Conservation (phyloP, 2,329 filamentous ascomycete species). For the Tolypocladium ovalisporum region DNA sequence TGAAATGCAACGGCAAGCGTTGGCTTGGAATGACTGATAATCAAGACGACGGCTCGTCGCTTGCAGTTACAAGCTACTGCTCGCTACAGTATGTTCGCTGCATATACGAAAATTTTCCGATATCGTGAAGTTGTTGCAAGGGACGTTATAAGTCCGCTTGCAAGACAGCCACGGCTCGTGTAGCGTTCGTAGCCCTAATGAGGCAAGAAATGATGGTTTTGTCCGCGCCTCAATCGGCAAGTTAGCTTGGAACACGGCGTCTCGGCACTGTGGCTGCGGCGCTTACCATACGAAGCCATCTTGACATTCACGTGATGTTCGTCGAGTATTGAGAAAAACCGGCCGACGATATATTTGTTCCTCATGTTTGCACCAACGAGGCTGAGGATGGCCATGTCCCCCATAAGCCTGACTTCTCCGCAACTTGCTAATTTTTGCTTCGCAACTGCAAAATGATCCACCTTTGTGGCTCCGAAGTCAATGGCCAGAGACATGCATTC, state of each 20-base stretch:
- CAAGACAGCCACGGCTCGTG: constrained; percentile 87
- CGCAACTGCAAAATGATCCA: constrained; percentile 54
- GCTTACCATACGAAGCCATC: constrained; percentile 94
- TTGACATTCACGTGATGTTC: constrained; percentile 94
- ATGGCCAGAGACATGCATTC: constrained; percentile 97
- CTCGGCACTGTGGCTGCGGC: neutral
- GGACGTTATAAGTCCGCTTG: constrained; percentile 95
- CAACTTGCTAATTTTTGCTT: constrained; percentile 65
- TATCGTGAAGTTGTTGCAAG: no score
- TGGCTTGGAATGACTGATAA: no score
- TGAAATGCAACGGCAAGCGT: no score
- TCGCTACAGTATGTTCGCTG: no score
- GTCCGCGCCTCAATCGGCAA: constrained; percentile 60
- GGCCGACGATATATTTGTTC: constrained; percentile 86
- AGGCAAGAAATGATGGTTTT: constrained; percentile 99
- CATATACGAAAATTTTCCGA: no score
- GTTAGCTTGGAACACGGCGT: neutral
- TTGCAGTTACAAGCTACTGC: no score
- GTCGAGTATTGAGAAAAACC: constrained; percentile 89
- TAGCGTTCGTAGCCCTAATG: constrained; percentile 81
- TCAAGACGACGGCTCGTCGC: no score
- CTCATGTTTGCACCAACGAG: constrained; percentile 94
- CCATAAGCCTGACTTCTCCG: constrained; percentile 82
- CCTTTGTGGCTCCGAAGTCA: constrained; percentile 60
- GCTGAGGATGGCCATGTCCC: constrained; percentile 90